Base-by-base conservation (phyloP, 139 green algal genomes). In the Asterochloris sp. region DNA sequence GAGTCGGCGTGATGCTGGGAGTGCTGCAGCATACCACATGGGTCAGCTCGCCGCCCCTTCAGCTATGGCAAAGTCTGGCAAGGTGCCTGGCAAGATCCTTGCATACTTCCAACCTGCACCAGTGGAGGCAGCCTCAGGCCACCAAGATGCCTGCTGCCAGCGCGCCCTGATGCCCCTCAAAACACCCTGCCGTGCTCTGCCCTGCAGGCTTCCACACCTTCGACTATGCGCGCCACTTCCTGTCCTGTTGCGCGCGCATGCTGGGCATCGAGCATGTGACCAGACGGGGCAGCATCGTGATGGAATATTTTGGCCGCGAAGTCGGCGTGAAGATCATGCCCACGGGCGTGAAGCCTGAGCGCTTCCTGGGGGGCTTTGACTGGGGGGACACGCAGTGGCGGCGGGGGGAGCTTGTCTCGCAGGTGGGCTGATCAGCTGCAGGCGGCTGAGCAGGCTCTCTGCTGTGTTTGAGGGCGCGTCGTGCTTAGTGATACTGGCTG, bases 261-360 rank as follows among this genome's bases (percentile, higher is more conserved):
- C 92, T 99, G 78, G 97, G 97, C 0, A 87, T 99, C 60, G 96
- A 98, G 88, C 95, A 98, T 89, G 92, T 96, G 82, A 97, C 95
- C 0, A 93, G 86, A 16, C 83, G 88, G 80, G 93, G 96, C 12
- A 89, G 89, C 85, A 98, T 99, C 85, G 93, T 91, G 28, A 86
- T 99, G 0, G 94, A 98, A 64, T 99, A 99, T 90, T 99, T 98
- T 79, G 97, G 97, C 12, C 90, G 97, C 29, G 92, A 92, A 11
- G 95, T 99, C 62, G 93, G 91, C 71, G 89, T 99, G 81, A 99
- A 98, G 84, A 99, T 99, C 88, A 98, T 98, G 94, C 97, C 97
- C 9, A 98, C 94, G 54, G 94, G 94, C 88, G 91, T 99, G 0
- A 94, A 99, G 80, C 93, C 94, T 11, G 85, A 91, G 62, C 92